Base-by-base conservation (phyloP, 371 early-diverging fungal genomes). In the Blakeslea trispora region DNA sequence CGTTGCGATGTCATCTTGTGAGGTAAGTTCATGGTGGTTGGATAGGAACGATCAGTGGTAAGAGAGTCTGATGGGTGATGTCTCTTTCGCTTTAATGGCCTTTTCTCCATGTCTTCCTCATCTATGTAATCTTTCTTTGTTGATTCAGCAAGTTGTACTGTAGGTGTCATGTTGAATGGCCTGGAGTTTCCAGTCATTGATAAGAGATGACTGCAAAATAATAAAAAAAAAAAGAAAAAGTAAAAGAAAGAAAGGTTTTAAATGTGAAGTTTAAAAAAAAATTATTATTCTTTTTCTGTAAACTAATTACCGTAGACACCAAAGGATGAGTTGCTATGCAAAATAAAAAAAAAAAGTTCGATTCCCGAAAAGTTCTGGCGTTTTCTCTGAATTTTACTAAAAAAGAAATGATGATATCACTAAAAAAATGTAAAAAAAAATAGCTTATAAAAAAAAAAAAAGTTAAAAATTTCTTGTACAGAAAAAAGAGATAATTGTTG, bases 1-100 rank as follows among this genome's bases (percentile, higher is more conserved):
- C 82, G 63, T 47, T 74, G 74, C 6, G 60, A 57, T 15, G 60
- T 28, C 1, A 61, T 32, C 5, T 45, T 50, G 40, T 42, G 55
- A 41, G 58, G 57, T 2, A 35, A 10, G n/a, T 35, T 46, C 13
- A 15, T 50, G 15, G 39, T 39, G 14, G 37, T 39, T 21, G 50
- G 32, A 35, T 21, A 1, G 1, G 45, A 45, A 14, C 23, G 45
- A 45, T 48, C n/a, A n/a, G n/a, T 35, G 9, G 35, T 34, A 1
- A 48, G 35, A 18, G 50, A 37, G 18, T 8, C 9, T n/a, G 48
- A 28, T 19, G 28, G 5, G n/a, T 32, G 4, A 31, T 17, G 5
- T 31, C 17, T 18, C 3, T 48, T 18, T 34, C 31, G 18, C 6
- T 48, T 34, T 42, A n/a, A 42, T 42, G 37, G 37, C 14, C 37